Evolutionary conservation across 164 flowering plant species (phyloP), one percentile per base, ranked within the genome.

Genomic region (Macadamia integrifolia): DNA sequence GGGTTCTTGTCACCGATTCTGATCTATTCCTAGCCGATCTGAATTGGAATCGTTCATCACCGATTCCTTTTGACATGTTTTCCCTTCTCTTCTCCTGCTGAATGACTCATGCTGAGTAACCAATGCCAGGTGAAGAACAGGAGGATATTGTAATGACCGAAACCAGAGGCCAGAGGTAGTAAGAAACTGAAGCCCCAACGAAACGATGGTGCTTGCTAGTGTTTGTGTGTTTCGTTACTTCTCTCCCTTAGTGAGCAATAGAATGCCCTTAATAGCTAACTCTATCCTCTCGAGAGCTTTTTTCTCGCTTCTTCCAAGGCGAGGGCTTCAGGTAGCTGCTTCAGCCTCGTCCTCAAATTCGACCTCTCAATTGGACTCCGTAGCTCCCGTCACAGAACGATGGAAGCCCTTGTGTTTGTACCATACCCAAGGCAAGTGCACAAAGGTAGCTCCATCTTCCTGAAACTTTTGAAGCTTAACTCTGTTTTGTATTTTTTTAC

Each of bases 71-170:
- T 23, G 23, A 23, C 23, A 23, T 23, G 23, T 23, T 23, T 23
- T 23, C 23, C 23, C 23, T 23, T 23, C 23, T 23, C 23, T 23
- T 75, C 62, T 69, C n/a, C 63, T 78, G 73, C 82, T 89, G 98
- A 78, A 84, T 74, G 96, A 91, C 77, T 80, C 93, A 91, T 76
- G 85, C 79, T 23, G 98, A 96, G 42, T 84, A 89, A 64, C 89
- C 87, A 72, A 85, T 93, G 97, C 93, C 98, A 32, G 94, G 96
- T 66, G 98, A 93, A 31, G 98, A 93, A 80, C 88, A 87, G 79
- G 98, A 91, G 76, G 98, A 89, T 58, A 77, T 91, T 60, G 78
- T 93, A 53, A 84, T 93, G 93, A 91, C 98, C 61, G 82, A 87
- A 69, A 89, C 94, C 89, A 88, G 70, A 71, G 68, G 23, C 40